Evolutionary conservation across 2,329 filamentous ascomycete genomes (phyloP).

Genomic region (Nothophoma quercina): DNA sequence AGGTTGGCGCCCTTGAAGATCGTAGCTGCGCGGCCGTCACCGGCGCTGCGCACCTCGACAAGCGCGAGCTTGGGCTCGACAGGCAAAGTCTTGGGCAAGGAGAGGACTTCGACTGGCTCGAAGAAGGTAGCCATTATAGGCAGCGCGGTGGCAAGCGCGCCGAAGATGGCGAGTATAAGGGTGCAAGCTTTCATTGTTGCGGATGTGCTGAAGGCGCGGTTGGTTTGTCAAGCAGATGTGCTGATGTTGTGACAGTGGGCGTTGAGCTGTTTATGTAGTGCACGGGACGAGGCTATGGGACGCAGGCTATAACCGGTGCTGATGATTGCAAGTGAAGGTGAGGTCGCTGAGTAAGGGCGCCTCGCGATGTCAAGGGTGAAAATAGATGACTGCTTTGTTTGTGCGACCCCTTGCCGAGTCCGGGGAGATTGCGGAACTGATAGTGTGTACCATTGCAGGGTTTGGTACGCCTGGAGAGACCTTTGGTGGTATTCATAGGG

Average conservation of each 20-base stretch:
- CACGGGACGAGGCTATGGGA: too few species aligned
- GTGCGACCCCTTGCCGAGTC: constrained; percentile 1
- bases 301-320: too few species aligned
- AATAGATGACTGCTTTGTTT: neutral
- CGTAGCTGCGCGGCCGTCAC: constrained; percentile 4
- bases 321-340: neutral
- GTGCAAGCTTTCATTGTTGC: neutral
- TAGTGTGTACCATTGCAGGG: too few species aligned
- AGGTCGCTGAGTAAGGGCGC: neutral
- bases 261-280: too few species aligned
- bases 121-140: neutral
- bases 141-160: neutral
- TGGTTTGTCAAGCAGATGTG: neutral
- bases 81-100: neutral
- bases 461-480: too few species aligned
- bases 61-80: too few species aligned
- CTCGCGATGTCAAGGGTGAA: neutral
- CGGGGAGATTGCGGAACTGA: neutral
- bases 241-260: too few species aligned
- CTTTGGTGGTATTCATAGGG: neutral
- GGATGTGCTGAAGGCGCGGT: neutral
- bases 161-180: neutral
- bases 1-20: constrained; percentile 11
- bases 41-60: neutral
- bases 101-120: neutral